Base-by-base conservation (phyloP, 1,139 yeast species). In the Pneumocystis canis region DNA sequence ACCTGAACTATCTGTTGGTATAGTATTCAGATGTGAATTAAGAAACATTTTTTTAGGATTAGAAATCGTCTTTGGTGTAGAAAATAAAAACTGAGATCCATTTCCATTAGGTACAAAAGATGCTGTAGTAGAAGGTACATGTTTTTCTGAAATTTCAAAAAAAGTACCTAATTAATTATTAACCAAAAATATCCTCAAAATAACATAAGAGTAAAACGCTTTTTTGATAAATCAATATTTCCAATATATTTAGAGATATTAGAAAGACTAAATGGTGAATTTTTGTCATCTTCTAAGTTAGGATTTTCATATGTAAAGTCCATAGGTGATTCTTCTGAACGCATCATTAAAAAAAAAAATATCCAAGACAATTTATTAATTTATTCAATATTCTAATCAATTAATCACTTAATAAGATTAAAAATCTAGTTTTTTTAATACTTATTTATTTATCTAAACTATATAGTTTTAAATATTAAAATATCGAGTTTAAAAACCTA, bases 261-360 rank as follows among this genome's bases (percentile, higher is more conserved):
- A 3, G 60, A 58, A 18, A 61, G 61, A 11, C 61, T 58, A 30
- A 61, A 61, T n/a, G 65, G 65, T 5, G 63, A 61, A 37, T 61
- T 61, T 20, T 58, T 58, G 25, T 63, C 63, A 25, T 60, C 59
- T 32, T 18, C 53, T 47, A 62, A 33, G 11, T 61, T n/a, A 20
- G 59, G 65, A 54, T 63, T 62, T 30, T 63, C 65, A 59, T 63
- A 63, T 33, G 61, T 62, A 54, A 63, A 63, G 33, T 63, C 65
- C 65, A 63, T 63, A 41, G 65, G 65, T 7, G 65, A 63, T 58
- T 63, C 65, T 32, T 62, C 58, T 5, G 62, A 47, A 25, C 54
- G 54, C 54, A 47, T 47, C 54, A 25, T 47, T 1, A 35, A 35
- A 47, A 25, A 25, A 47, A 41, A 41, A 20, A 41, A 40, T 6